A percentile compares a stretch with the other conserved stretches of the same genome.
phyloP scores from a whole-genome alignment of 352 stramenopile species.

The Phytophthora foliorum region DNA sequence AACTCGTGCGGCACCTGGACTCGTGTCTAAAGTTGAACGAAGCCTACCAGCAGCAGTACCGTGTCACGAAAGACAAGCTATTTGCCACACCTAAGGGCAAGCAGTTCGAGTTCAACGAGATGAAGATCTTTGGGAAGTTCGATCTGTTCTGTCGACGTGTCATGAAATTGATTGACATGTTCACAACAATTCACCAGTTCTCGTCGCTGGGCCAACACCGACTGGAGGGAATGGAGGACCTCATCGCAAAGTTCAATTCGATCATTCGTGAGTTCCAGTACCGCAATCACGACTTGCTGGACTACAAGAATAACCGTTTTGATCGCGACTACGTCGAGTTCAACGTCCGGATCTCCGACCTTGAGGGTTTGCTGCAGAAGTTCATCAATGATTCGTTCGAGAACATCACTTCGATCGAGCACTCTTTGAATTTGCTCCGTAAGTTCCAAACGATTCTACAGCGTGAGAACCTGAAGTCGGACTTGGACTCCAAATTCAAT shows the following conservation, averaged over 20 bases:
- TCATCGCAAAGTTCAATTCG: slow-evolving; percentile 95
- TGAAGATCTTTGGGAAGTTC: slow-evolving; percentile 99
- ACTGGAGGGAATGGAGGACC: slow-evolving; percentile 92
- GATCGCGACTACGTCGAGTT: slow-evolving; percentile 98
- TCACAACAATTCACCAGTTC: slow-evolving; percentile 98
- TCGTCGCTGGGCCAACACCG: slow-evolving; percentile 93
- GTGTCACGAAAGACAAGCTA: slow-evolving; percentile 97
- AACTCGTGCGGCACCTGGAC: slow-evolving; percentile 96
- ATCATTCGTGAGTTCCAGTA: slow-evolving; percentile 98
- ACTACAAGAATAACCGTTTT: slow-evolving; percentile 99
- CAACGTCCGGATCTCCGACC: slow-evolving; percentile 96
- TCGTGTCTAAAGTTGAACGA: slow-evolving; percentile 98
- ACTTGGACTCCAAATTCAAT: slow-evolving; percentile 99
- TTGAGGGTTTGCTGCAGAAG: slow-evolving; percentile 97
- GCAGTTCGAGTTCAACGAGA: slow-evolving; percentile 99
- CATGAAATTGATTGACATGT: slow-evolving; percentile 99
- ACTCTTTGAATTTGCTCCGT: slow-evolving; percentile 96
- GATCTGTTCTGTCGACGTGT: slow-evolving; percentile 98
- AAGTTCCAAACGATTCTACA: slow-evolving; percentile 99
- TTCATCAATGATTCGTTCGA: slow-evolving; percentile 99
- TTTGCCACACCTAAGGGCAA: slow-evolving; percentile 96
- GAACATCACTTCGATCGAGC: slow-evolving; percentile 98
- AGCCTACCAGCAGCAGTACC: slow-evolving; percentile 98
- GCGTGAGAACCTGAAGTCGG: slow-evolving; percentile 98
- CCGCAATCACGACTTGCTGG: slow-evolving; percentile 96